These are phyloP conservation scores for Ogataea salicorniae DNA, from an alignment of 805 yeast species.

Conservation along the genomic window DNA sequence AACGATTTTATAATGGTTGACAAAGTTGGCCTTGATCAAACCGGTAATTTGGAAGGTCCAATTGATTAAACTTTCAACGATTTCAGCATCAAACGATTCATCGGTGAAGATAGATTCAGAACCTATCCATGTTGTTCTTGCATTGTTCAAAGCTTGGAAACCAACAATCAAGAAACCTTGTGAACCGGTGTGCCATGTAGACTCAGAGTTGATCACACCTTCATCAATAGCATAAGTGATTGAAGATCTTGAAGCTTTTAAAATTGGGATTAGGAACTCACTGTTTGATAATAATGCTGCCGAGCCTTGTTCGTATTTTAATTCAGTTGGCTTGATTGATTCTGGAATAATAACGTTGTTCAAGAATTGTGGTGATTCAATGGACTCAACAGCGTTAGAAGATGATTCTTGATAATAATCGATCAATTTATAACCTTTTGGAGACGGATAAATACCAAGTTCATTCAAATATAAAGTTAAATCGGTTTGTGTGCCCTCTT, in stretches of 20 bases:
- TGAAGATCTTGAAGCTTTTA: conserved; percentile 62
- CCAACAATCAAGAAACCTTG: conserved; percentile 75
- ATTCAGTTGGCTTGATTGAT: conserved; percentile 5
- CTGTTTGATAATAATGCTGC: conserved; percentile 69
- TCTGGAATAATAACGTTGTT: conserved; percentile 25
- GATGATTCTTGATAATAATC: conserved; percentile 52
- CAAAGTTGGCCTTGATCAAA: conserved; percentile 51
- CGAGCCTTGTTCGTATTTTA: conserved; percentile 41
- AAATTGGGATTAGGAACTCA: conserved; percentile 63
- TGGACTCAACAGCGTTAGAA: conserved; percentile 15
- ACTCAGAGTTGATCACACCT: conserved; percentile 30
- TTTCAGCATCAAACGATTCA: conserved; percentile 28
- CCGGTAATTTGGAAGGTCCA: conserved; percentile 77
- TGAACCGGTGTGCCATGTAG: conserved; percentile 73
- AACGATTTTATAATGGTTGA: conserved; percentile 48
- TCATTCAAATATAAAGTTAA: conserved; percentile 66
- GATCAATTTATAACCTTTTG: conserved; percentile 56
- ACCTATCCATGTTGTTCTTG: conserved; percentile 83
- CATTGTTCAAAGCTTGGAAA: conserved; percentile 73
- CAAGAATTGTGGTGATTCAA: conserved; percentile 25
- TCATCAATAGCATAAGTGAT: conserved; percentile 47
- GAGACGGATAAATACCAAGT: conserved; percentile 79
- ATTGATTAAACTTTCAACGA: conserved; percentile 41
- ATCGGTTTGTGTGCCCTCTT: conserved; percentile 51
- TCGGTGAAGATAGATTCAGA: conserved; percentile 48